Evolutionary conservation across 129 eudicot species (phyloP).

Genomic region (Kitagawia praeruptora): DNA sequence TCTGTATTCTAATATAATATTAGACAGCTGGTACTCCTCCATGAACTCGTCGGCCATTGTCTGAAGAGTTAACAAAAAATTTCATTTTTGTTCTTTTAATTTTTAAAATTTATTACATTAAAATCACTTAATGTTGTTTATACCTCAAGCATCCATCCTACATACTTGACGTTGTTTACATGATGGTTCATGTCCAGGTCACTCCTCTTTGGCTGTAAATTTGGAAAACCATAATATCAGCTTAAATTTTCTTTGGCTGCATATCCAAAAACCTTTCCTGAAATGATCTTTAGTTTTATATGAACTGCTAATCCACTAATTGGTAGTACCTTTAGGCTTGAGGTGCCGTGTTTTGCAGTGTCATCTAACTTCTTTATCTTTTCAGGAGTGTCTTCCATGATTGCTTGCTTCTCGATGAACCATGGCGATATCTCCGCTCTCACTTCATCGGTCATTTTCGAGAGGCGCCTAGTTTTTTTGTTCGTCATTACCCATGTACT

Average conservation of each 20-base stretch:
- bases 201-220: conserved; percentile 63
- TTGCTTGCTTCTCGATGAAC: conserved; percentile 57
- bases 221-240: not conserved
- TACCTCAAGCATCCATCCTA: conserved; percentile 97
- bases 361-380: conserved; percentile 56
- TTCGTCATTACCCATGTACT: conserved; percentile 96
- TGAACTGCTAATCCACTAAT: too few relatives aligned
- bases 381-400: conserved; percentile 41
- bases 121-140: not conserved
- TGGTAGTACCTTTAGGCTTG: conserved; percentile 49
- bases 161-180: conserved; percentile 82
- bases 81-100: not conserved
- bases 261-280: not conserved
- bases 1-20: conserved; percentile 57
- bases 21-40: conserved; percentile 53
- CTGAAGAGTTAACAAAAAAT: conserved; percentile 22
- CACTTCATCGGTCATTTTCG: conserved; percentile 79
- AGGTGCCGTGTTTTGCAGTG: conserved; percentile 43
- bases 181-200: conserved; percentile 96
- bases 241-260: not conserved
- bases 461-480: conserved; percentile 59
- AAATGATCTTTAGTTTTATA: too few relatives aligned
- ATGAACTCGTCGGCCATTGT: conserved; percentile 51
- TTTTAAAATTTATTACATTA: not conserved
- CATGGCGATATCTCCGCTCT: conserved; percentile 65